Percentiles rank a stretch among this genome's conserved stretches.
Conservation (phyloP, 768 basidiomycete genomes). For the Antrodiella citrinella region DNA sequence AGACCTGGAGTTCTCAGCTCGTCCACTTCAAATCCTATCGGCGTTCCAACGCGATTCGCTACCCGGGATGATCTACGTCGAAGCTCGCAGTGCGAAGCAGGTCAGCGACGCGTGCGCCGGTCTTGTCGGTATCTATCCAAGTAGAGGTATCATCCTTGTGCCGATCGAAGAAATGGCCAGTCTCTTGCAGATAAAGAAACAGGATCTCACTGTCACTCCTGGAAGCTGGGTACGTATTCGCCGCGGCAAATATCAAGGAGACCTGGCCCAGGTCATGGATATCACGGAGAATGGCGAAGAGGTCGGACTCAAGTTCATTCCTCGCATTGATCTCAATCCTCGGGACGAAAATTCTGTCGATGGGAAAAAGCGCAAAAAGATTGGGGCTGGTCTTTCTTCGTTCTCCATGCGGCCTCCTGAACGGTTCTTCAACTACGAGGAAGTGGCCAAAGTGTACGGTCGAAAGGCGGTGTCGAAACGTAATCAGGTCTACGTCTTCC, state of each 20-base stretch:
- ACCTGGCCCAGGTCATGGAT: conserved; percentile 93
- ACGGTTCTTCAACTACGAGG: conserved; percentile 89
- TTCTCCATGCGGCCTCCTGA: conserved; percentile 77
- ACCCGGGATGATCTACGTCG: conserved; percentile 93
- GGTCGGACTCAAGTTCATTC: conserved; percentile 87
- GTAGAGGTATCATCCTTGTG: conserved; percentile 74
- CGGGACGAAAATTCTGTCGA: conserved; percentile 65
- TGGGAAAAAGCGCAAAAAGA: conserved; percentile 75
- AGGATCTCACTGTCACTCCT: conserved; percentile 73
- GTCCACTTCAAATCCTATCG: conserved; percentile 80
- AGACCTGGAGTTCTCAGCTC: conserved; percentile 68
- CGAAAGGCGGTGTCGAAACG: conserved; percentile 69
- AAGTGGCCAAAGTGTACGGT: conserved; percentile 81
- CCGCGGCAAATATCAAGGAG: conserved; percentile 89
- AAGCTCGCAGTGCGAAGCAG: conserved; percentile 81
- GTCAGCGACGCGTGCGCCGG: conserved; percentile 82
- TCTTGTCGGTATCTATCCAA: conserved; percentile 86
- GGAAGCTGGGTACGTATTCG: conserved; percentile 95
- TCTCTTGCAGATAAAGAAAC: conserved; percentile 91
- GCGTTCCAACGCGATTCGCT: conserved; percentile 96
- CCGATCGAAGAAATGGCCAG: conserved; percentile 99
- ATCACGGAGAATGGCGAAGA: conserved; percentile 91
- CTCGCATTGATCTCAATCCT: conserved; percentile 95
- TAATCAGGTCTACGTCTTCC: conserved; percentile 75
- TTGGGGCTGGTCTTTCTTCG: conserved; percentile 33